phyloP scores from a whole-genome alignment of 2,329 filamentous ascomycete genomes.

The Colletotrichum agaves region DNA sequence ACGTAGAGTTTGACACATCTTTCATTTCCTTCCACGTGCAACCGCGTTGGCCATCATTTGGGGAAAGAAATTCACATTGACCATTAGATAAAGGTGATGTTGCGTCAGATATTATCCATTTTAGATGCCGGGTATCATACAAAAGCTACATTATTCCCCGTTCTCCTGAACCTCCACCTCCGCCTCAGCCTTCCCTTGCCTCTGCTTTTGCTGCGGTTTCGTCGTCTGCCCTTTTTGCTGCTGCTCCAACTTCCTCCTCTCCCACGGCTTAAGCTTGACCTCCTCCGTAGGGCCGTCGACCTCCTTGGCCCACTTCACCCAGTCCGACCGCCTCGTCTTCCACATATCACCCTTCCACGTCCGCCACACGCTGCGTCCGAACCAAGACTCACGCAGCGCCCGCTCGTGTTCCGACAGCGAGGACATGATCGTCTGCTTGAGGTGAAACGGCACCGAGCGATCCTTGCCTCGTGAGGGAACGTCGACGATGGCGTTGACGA shows the following conservation, averaged over 20 bases:
- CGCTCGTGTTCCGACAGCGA: constrained; percentile 59
- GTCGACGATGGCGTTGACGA: constrained; percentile 60
- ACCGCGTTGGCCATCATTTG: no score
- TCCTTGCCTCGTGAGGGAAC: constrained; percentile 61
- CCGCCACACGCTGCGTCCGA: constrained; percentile 67
- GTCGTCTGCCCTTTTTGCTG: constrained; percentile 19
- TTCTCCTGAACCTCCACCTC: background rate
- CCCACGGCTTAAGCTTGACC: constrained; percentile 35
- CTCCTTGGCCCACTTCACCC: constrained; percentile 68
- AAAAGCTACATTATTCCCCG: constrained; percentile 18
- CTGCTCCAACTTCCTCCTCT: constrained; percentile 32
- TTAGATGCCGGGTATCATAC: constrained; percentile 37
- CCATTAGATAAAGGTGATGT: background rate
- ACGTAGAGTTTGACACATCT: no score
- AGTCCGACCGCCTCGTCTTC: constrained; percentile 63
- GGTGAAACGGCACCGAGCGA: constrained; percentile 64
- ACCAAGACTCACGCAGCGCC: constrained; percentile 62
- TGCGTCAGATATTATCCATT: background rate
- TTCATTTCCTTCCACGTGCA: background rate
- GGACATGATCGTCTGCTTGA: constrained; percentile 66
- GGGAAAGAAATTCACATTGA: no score
- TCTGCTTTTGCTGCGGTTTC: constrained; percentile 13
- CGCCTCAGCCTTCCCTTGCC: background rate
- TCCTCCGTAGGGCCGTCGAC: constrained; percentile 44
- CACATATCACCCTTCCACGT: constrained; percentile 68